A percentile compares a stretch with the other conserved stretches of the same genome.
Evolutionary conservation across 2,329 filamentous ascomycete genomes (phyloP).

Genomic region (Claviceps lovelessii): DNA sequence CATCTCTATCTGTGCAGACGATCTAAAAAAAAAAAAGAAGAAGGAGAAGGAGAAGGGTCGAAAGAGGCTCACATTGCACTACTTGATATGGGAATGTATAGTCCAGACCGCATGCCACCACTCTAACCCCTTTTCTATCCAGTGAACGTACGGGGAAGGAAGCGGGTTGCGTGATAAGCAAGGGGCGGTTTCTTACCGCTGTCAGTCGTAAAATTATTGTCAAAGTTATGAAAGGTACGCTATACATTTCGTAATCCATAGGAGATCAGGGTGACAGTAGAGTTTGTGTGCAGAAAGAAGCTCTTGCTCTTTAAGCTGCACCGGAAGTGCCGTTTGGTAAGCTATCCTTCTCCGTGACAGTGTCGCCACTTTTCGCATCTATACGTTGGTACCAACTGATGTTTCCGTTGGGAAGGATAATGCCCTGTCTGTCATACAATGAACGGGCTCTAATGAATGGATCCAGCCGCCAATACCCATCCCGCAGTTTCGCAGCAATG

Average conservation of each 20-base stretch:
- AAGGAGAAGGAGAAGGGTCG: too few species aligned
- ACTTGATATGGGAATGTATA: neutral
- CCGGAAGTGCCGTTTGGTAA: neutral
- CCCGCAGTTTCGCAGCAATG: conserved; percentile 48
- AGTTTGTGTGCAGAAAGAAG: neutral
- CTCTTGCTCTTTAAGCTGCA: conserved; percentile 19
- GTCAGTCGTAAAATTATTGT: too few species aligned
- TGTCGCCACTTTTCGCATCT: neutral
- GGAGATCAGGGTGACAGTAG: neutral
- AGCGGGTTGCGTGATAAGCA: too few species aligned
- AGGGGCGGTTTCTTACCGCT: neutral
- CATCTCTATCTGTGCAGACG: neutral
- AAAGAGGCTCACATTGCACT: neutral
- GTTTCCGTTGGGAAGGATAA: conserved; percentile 53
- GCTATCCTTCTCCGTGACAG: neutral
- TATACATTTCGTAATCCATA: neutral
- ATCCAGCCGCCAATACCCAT: conserved; percentile 81
- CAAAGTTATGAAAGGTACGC: neutral
- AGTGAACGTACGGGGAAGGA: neutral
- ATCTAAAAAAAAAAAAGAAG: too few species aligned
- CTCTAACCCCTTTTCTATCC: neutral
- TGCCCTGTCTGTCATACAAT: conserved; percentile 69
- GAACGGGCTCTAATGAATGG: conserved; percentile 71
- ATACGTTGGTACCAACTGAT: conserved; percentile 51
- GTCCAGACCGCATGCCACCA: neutral